Base-by-base conservation (phyloP, 164 flowering plant genomes). In the Stephania yunnanensis region DNA sequence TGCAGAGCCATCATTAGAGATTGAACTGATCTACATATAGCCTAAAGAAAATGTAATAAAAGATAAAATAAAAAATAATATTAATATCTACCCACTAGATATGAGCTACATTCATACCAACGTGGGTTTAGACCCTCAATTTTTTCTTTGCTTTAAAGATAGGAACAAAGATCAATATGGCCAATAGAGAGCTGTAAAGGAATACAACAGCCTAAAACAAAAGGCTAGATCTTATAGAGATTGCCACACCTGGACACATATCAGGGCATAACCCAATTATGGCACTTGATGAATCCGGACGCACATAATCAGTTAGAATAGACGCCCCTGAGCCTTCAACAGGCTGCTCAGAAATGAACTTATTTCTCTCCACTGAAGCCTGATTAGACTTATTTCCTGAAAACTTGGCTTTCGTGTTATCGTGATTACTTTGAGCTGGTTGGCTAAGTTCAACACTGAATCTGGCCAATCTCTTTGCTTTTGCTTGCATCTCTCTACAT, bases 191-290 rank as follows among this genome's bases (percentile, higher is more conserved):
- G 1, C 6, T 17, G 30, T 7, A 63, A 58, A 72, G 10, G 46
- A 22, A 15, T 25, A 36, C 67, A 53, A 17, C 66, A 42, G n/a
- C 46, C 25, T 30, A 29, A 31, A 22, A n/a, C 19, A 19, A 52
- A 9, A 30, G 22, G 20, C 46, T 11, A 31, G 73, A 50, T 50
- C 1, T 71, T 53, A 11, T 52, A 36, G 46, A 70, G 79, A 30
- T 71, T 17, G 20, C 67, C 75, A 71, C 83, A 95, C 99, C 99
- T 69, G 99, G 99, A 81, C 99, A 95, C 99, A 95, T 95, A 77
- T 95, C 97, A 6, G 89, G 90, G 81, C 99, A 95, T 69, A 87
- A 81, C 68, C 99, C 99, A 77, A 84, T 78, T 73, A 95, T 88
- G 75, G 83, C 72, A 73, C 70, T 76, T 65, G 91, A 78, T 69